phyloP scores from a whole-genome alignment of 306 rosid genomes.

The Vicia villosa region DNA sequence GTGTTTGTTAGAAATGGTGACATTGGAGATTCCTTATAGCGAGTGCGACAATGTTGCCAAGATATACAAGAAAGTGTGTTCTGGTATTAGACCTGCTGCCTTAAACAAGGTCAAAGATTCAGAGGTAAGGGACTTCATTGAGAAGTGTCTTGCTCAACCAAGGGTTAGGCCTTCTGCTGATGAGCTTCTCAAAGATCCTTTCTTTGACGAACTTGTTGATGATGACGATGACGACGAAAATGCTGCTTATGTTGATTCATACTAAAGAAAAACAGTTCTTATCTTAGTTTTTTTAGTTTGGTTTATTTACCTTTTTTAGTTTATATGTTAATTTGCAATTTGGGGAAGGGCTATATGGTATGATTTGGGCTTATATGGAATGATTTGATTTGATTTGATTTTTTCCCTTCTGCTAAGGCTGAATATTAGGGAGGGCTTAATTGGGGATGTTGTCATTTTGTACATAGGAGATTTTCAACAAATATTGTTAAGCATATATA shows the following conservation, averaged over 20 bases:
- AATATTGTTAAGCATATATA: constrained; percentile 5
- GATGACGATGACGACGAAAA: constrained; percentile 51
- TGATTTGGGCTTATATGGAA: not conserved
- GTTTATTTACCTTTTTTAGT: not conserved
- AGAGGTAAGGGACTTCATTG: constrained; percentile 67
- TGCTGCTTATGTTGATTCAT: constrained; percentile 21
- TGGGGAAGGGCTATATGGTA: constrained; percentile 13
- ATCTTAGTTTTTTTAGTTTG: constrained; percentile 12
- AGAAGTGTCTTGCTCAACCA: constrained; percentile 77
- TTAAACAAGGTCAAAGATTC: constrained; percentile 61
- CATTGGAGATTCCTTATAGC: constrained; percentile 81
- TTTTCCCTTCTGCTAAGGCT: constrained; percentile 34
- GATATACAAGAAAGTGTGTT: constrained; percentile 75
- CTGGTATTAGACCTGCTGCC: constrained; percentile 76
- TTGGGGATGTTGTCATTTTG: constrained; percentile 44
- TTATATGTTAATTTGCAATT: constrained; percentile 29
- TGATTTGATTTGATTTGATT: not conserved
- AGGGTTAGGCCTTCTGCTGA: constrained; percentile 75
- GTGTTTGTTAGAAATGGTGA: constrained; percentile 88
- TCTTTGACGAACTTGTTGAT: constrained; percentile 61
- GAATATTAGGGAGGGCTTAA: constrained; percentile 32
- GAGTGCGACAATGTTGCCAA: constrained; percentile 86
- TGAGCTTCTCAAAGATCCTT: constrained; percentile 72
- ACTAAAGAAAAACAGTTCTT: constrained; percentile 5
- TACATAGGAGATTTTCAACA: constrained; percentile 27